A percentile compares a stretch with the other conserved stretches of the same genome.
Conservation (phyloP, 352 stramenopile genomes). For the Phytopythium delawarense region DNA sequence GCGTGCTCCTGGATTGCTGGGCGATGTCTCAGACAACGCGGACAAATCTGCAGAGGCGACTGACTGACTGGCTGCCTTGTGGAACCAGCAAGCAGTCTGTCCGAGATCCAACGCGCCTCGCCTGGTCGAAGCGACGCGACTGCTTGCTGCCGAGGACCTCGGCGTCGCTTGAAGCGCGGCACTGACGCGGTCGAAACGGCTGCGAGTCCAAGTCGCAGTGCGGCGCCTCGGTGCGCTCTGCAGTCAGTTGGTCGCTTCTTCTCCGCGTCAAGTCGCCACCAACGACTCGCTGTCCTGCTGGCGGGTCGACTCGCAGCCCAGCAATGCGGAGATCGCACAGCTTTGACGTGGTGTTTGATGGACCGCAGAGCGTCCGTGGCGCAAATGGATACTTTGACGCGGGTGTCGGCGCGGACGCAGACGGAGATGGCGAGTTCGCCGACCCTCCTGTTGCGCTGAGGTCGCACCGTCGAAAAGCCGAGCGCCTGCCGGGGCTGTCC, state of each 20-base stretch:
- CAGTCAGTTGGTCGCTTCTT: not conserved
- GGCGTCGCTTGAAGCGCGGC: not conserved
- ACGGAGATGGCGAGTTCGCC: not conserved
- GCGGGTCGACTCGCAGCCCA: not conserved
- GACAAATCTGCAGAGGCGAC: not conserved
- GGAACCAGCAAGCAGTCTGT: not conserved
- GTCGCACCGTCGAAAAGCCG: not conserved
- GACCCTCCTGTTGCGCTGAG: not conserved
- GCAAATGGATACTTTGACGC: not conserved
- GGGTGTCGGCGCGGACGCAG: not conserved
- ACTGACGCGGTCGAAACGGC: constrained; percentile 5
- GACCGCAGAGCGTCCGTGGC: not conserved
- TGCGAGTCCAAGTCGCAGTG: not conserved
- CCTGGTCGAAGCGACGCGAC: constrained; percentile 9
- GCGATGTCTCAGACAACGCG: not conserved
- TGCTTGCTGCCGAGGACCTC: not conserved
- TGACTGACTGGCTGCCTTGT: not conserved
- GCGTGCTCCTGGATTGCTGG: not conserved
- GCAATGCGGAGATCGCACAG: constrained; percentile 42
- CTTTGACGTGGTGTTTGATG: constrained; percentile 23
- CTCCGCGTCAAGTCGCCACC: not conserved
- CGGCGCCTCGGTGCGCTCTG: not conserved
- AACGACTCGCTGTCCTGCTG: not conserved
- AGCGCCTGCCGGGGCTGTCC: constrained; percentile 14
- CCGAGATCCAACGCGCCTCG: not conserved